A percentile compares a stretch with the other conserved stretches of the same genome.
phyloP scores from a whole-genome alignment of 768 basidiomycete species.

The Candolleomyces eurysporus region DNA sequence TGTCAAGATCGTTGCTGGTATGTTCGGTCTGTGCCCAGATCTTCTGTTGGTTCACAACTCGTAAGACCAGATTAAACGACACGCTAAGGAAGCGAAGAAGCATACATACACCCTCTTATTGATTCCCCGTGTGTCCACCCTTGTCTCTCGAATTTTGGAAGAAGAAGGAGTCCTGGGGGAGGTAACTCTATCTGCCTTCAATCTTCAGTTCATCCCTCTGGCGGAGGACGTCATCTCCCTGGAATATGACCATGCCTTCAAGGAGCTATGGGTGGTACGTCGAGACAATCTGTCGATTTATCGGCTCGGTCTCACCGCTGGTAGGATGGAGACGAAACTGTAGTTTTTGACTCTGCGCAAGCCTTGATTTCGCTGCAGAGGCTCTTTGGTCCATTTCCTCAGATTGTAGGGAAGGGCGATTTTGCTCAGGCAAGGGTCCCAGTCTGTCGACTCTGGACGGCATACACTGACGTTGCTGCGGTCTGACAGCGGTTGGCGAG shows the following conservation, averaged over 20 bases:
- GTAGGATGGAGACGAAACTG: conserved; percentile 91
- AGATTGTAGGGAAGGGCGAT: conserved; percentile 92
- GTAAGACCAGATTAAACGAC: conserved; percentile 88
- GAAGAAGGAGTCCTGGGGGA: conserved; percentile 99
- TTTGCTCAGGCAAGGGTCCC: conserved; percentile 59
- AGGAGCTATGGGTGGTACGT: conserved; percentile 88
- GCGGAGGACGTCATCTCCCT: conserved; percentile 92
- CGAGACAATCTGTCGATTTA: conserved; percentile 4
- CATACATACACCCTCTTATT: conserved; percentile 85
- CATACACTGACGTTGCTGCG: neutral
- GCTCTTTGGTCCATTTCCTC: conserved; percentile 85
- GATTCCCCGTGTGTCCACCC: conserved; percentile 82
- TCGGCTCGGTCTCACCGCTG: conserved; percentile 9
- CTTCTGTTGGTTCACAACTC: conserved; percentile 23
- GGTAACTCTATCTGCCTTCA: conserved; percentile 80
- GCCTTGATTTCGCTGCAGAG: conserved; percentile 82
- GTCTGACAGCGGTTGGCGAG: conserved; percentile 65
- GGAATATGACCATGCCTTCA: conserved; percentile 82
- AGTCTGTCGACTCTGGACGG: neutral
- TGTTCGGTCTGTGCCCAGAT: conserved; percentile 26
- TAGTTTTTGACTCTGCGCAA: conserved; percentile 85
- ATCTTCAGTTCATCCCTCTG: conserved; percentile 90
- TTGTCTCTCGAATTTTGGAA: conserved; percentile 84
- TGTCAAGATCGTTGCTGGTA: conserved; percentile 90
- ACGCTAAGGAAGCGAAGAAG: conserved; percentile 66